phyloP scores from a whole-genome alignment of 164 flowering plant genomes.

The Dillenia turbinata region DNA sequence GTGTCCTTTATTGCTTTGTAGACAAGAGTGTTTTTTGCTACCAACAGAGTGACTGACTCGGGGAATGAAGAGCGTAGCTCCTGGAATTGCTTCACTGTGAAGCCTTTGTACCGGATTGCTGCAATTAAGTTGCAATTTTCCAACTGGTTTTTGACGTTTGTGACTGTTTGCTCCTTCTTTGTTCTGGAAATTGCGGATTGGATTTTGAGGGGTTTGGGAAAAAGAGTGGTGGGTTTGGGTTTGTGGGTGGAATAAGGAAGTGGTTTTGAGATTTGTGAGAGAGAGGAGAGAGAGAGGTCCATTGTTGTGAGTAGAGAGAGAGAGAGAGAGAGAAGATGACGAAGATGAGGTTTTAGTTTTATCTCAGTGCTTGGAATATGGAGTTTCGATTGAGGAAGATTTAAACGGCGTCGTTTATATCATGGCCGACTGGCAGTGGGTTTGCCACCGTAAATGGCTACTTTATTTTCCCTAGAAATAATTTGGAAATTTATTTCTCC shows the following conservation, averaged over 20 bases:
- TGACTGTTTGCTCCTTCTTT: slow-evolving; percentile 86
- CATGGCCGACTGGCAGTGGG: too few relatives aligned
- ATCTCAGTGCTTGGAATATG: too few relatives aligned
- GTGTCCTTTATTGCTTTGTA: slow-evolving; percentile 87
- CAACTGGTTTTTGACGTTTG: slow-evolving; percentile 56
- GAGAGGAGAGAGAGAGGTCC: background rate
- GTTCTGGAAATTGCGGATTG: slow-evolving; percentile 70
- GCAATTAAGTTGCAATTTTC: slow-evolving; percentile 83
- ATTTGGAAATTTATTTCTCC: too few relatives aligned
- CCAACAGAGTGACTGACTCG: slow-evolving; percentile 52
- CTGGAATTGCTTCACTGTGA: slow-evolving; percentile 84
- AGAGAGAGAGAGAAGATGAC: too few relatives aligned
- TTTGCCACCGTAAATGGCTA: too few relatives aligned
- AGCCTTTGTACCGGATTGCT: slow-evolving; percentile 77
- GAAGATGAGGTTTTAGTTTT: too few relatives aligned
- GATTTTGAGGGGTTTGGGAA: slow-evolving; percentile 14
- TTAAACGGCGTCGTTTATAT: too few relatives aligned
- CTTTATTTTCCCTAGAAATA: too few relatives aligned
- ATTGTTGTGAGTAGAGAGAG: too few relatives aligned
- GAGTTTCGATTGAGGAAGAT: too few relatives aligned
- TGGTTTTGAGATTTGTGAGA: background rate
- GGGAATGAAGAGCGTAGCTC: slow-evolving; percentile 67
- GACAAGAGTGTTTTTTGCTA: slow-evolving; percentile 89
- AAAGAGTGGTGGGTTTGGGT: slow-evolving; percentile 8
- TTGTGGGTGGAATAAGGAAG: slow-evolving; percentile 12